Evolutionary conservation across 208 protist genomes (phyloP).

Genomic region (Trypanosoma platydactyli): DNA sequence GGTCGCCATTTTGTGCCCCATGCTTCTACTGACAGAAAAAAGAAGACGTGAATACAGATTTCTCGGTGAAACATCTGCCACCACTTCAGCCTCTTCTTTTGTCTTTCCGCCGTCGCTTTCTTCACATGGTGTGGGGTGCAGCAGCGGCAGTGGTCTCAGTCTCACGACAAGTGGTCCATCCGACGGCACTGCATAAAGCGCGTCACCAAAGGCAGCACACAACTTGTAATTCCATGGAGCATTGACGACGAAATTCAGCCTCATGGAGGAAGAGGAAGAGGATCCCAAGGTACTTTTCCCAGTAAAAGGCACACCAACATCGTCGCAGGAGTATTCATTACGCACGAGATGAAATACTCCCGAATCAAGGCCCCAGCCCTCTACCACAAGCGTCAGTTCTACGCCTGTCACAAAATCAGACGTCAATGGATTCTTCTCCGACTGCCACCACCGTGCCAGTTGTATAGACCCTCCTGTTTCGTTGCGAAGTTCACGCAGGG

Average conservation of each 20-base stretch:
- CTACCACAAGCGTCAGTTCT: constrained; percentile 17
- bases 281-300: neutral
- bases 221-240: constrained; percentile 51
- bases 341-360: constrained; percentile 37
- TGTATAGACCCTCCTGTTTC: constrained; percentile 37
- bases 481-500: constrained; percentile 33
- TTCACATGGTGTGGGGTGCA: constrained; percentile 21
- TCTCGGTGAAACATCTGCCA: constrained; percentile 2
- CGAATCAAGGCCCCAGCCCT: constrained; percentile 26
- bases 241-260: constrained; percentile 39
- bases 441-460: constrained; percentile 41
- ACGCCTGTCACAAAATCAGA: constrained; percentile 21
- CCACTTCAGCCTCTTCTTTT: neutral
- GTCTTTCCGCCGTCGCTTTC: constrained; percentile 8
- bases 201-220: constrained; percentile 37
- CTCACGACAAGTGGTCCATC: constrained; percentile 15
- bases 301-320: constrained; percentile 23
- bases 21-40: constrained; percentile 24
- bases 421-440: constrained; percentile 22
- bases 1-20: constrained; percentile 7
- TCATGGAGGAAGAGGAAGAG: constrained; percentile 4
- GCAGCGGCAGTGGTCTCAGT: constrained; percentile 6
- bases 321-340: constrained; percentile 27
- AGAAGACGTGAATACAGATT: constrained; percentile 11
- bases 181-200: constrained; percentile 50